phyloP scores from a whole-genome alignment of 441 rosid genomes.

The Populus hybrid region DNA sequence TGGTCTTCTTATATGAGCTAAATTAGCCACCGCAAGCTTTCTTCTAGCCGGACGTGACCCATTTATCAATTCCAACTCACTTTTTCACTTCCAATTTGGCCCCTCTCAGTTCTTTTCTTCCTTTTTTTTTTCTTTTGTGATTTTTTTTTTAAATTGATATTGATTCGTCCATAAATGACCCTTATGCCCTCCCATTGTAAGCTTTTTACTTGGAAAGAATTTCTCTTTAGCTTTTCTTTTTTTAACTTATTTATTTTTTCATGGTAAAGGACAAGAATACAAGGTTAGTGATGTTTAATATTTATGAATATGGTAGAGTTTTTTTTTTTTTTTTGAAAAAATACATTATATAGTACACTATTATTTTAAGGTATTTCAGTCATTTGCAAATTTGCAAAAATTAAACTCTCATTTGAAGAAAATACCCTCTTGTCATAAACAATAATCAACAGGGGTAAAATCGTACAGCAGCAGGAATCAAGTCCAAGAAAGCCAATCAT shows the following conservation, averaged over 20 bases:
- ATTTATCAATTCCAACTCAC: constrained; percentile 3
- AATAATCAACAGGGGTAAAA: not conserved
- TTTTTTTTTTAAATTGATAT: not conserved
- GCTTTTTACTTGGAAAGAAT: not conserved
- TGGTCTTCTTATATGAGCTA: constrained; percentile 4
- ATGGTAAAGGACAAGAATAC: not conserved
- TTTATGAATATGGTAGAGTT: not conserved
- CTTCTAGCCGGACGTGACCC: constrained; percentile 15
- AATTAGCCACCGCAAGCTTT: not conserved
- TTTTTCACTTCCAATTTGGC: not conserved
- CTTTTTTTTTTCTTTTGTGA: not conserved
- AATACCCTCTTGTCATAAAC: not conserved
- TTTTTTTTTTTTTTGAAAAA: too few relatives aligned
- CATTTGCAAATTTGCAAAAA: not conserved
- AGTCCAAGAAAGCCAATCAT: not conserved
- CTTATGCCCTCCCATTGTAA: not conserved
- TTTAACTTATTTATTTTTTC: too few relatives aligned
- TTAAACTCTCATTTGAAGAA: too few relatives aligned
- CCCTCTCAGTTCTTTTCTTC: not conserved
- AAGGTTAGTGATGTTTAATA: not conserved
- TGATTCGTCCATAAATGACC: not conserved
- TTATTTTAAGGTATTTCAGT: not conserved
- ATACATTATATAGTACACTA: too few relatives aligned
- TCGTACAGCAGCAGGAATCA: not conserved
- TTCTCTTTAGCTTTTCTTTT: not conserved